A percentile compares a stretch with the other conserved stretches of the same genome.
Conservation (phyloP, 192 early-diverging fungal genomes). For the Backusella mclennaniae region DNA sequence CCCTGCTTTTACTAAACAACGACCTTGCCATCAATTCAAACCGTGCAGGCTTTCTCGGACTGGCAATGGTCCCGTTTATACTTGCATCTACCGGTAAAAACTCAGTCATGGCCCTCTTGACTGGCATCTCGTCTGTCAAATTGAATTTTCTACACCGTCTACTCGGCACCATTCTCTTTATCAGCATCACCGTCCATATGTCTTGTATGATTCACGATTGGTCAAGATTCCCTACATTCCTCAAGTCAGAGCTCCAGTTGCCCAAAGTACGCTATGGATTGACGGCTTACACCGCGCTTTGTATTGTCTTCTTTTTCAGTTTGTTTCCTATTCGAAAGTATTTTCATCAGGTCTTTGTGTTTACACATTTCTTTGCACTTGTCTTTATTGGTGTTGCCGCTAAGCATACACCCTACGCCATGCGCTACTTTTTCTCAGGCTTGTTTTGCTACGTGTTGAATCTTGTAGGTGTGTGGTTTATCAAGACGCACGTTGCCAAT, state of each 20-base stretch:
- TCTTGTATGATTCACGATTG: constrained; percentile 41
- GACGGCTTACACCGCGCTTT: constrained; percentile 40
- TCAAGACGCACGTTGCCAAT: constrained; percentile 39
- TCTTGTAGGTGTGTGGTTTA: constrained; percentile 40
- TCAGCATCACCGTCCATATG: constrained; percentile 50
- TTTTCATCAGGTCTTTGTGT: constrained; percentile 45
- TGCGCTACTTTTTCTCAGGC: constrained; percentile 47
- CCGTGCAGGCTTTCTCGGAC: constrained; percentile 46
- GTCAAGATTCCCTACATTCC: constrained; percentile 27
- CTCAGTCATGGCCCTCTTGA: constrained; percentile 41
- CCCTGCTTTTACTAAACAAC: constrained; percentile 33
- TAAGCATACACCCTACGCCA: constrained; percentile 54
- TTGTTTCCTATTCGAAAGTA: constrained; percentile 46
- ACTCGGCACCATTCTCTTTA: constrained; percentile 35
- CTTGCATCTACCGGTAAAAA: constrained; percentile 51
- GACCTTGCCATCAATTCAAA: constrained; percentile 47
- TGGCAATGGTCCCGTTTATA: constrained; percentile 48
- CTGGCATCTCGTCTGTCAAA: constrained; percentile 45
- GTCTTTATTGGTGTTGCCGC: constrained; percentile 47
- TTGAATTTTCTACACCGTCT: constrained; percentile 47
- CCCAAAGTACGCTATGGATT: constrained; percentile 50
- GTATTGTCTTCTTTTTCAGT: constrained; percentile 49
- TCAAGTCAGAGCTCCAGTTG: constrained; percentile 15
- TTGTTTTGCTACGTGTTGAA: constrained; percentile 46
- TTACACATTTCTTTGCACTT: constrained; percentile 43